Evolutionary conservation across 208 protist species (phyloP), one percentile per base, ranked within the genome.

Genomic region (Leishmania gerbilli): DNA sequence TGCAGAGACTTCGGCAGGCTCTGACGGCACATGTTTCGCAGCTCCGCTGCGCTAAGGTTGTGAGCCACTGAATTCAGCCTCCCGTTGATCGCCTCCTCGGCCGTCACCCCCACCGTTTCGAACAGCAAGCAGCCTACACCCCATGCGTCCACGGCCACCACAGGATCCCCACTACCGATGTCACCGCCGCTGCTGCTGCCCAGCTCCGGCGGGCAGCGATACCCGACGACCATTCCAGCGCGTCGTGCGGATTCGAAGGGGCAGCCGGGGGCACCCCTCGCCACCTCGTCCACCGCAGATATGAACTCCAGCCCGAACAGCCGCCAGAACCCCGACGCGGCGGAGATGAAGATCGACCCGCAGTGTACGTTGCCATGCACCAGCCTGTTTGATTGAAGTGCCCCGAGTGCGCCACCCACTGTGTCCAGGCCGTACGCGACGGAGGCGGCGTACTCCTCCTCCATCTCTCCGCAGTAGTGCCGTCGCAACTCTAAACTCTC

Each of bases 221-320:
- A 87, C 74, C 83, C 85, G 3, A 83, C 79, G 27, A 93, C 27
- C 62, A 90, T 47, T 40, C 80, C 27, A 17, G 84, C 76, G 47
- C 81, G 83, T 13, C 72, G 84, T 17, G 82, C 77, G 47, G 15
- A 76, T 45, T 81, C 82, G 31, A 85, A 76, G 37, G 79, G 60
- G 74, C 77, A 79, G 47, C 58, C 58, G 27, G 62, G 15, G 40
- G 7, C 62, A 53, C 76, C 49, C 7, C 27, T 56, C n/a, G n/a
- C 76, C 62, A 82, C 51, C 31, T 85, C 82, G 11, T 82, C 82
- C n/a, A 60, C 27, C 42, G 77, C 21, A 47, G 77, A 85, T 19
- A 88, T 83, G 6, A 96, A 82, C 88, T 97, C 96, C 15, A 98
- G 77, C 0, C 94, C 93, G 77, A 91, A 97, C 2, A 98, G 84